A percentile compares a stretch with the other conserved stretches of the same genome.
phyloP scores from a whole-genome alignment of 768 basidiomycete genomes.

The Collybiopsis luxurians region DNA sequence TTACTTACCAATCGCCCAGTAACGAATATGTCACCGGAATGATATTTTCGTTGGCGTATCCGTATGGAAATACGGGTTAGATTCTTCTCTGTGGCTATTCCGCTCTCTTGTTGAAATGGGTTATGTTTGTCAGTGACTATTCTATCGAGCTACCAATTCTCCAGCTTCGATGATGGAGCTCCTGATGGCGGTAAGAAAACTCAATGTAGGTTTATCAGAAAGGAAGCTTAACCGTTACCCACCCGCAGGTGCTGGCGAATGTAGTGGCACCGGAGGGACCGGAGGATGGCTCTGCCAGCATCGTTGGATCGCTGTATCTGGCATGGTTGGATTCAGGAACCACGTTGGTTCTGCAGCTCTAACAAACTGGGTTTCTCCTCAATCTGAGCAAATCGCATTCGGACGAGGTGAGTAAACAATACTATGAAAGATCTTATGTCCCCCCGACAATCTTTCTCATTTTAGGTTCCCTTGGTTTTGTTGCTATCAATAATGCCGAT shows the following conservation, averaged over 20 bases:
- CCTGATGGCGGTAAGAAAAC: conserved; percentile 49
- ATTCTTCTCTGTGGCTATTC: no score
- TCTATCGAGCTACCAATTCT: conserved; percentile 57
- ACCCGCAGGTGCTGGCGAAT: conserved; percentile 42
- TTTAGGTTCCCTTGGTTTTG: conserved; percentile 53
- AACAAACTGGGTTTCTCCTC: conserved; percentile 57
- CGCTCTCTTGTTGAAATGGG: background rate
- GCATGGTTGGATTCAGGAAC: conserved; percentile 67
- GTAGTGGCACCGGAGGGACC: conserved; percentile 45
- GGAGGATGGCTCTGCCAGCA: conserved; percentile 71
- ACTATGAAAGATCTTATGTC: background rate
- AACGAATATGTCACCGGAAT: conserved; percentile 61
- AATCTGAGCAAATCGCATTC: conserved; percentile 62
- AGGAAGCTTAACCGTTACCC: background rate
- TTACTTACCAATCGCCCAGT: conserved; percentile 59
- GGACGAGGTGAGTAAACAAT: conserved; percentile 44
- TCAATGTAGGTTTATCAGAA: background rate
- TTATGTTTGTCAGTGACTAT: conserved; percentile 41
- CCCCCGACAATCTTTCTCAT: background rate
- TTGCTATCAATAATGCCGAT: conserved; percentile 67
- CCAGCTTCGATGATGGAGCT: conserved; percentile 50
- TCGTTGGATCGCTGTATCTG: conserved; percentile 52
- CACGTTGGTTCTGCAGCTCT: conserved; percentile 49
- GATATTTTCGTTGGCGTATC: conserved; percentile 64
- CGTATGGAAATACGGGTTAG: conserved; percentile 46